Evolutionary conservation across 306 rosid species (phyloP), one percentile per base, ranked within the genome.

Genomic region (Cotoneaster glaucophyllus): DNA sequence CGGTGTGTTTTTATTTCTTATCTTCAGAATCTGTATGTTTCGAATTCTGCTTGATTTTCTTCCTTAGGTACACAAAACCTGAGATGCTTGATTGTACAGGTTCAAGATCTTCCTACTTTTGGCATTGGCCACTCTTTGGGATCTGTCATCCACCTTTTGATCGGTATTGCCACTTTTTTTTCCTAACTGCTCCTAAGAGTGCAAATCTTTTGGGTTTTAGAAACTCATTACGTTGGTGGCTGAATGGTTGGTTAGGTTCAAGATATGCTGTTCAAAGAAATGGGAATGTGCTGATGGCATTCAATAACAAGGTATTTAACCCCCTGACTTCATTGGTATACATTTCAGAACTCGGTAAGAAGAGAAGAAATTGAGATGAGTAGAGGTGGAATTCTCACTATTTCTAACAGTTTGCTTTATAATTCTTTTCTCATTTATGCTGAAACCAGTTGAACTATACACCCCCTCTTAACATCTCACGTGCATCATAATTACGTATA

Each of bases 101-200:
- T 95, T 74, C 86, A 88, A 76, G 97, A 95, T 83, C 96, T 95
- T 78, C 99, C 99, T 57, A 83, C 85, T 84, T 95, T 89, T 70
- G 98, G 99, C 56, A 64, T 95, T 79, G 99, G 98, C 75, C 99
- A 95, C 83, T 95, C 99, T 73, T 82, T 92, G 96, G 99, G 99
- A 66, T 90, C 97, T 15, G 88, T 95, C 86, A 90, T 95, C 84
- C 99, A 95, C 88, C 99, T 92, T 78, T 88, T 92, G 79, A 92
- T 95, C 64, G 99, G 98, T 95, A 95, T 75, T 71, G 44, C 77
- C 44, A 41, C 58, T 44, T 81, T 84, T 78, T 21, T 26, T 39
- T 75, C 64, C 67, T 37, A 71, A 71, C 67, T 77, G 73, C 82
- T 76, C 73, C 32, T 73, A 50, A 64, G 73, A 45, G 54, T 57